Conservation (phyloP, 78 protist species). For the Dictyostelium citrinum region DNA sequence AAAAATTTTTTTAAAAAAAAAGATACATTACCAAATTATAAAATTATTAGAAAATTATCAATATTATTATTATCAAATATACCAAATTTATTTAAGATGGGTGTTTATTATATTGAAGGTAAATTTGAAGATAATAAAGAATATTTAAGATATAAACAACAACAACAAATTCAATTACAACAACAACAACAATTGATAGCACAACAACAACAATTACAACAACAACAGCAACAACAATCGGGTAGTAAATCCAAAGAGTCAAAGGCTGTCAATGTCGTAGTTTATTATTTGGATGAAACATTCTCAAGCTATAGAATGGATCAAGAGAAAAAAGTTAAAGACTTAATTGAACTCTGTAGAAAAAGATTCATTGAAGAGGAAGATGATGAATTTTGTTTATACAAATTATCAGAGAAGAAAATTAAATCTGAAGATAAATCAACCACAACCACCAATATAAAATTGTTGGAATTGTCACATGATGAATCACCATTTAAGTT, state of each 20-base stretch:
- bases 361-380: slow-evolving; percentile 48
- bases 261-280: slow-evolving; percentile 10
- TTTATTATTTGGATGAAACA: slow-evolving; percentile 52
- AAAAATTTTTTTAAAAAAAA: not conserved
- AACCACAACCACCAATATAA: not conserved
- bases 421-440: not conserved
- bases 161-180: not conserved
- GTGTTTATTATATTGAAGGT: slow-evolving; percentile 49
- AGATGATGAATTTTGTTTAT: slow-evolving; percentile 23
- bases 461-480: slow-evolving; percentile 22
- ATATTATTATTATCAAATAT: slow-evolving; percentile 58
- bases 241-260: not conserved
- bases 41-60: slow-evolving; percentile 46
- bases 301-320: slow-evolving; percentile 28
- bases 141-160: not conserved
- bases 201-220: not conserved
- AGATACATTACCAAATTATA: slow-evolving; percentile 42
- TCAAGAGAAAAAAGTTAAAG: slow-evolving; percentile 13
- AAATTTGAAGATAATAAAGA: slow-evolving; percentile 27
- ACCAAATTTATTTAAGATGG: slow-evolving; percentile 62
- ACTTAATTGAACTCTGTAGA: slow-evolving; percentile 27
- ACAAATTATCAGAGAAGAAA: slow-evolving; percentile 54
- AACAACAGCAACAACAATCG: not conserved
- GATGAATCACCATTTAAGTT: slow-evolving; percentile 58
- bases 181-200: not conserved